These are phyloP conservation scores for Ophiorrhiza pumila DNA, from an alignment of 257 asterid genomes.

Conservation along the genomic window DNA sequence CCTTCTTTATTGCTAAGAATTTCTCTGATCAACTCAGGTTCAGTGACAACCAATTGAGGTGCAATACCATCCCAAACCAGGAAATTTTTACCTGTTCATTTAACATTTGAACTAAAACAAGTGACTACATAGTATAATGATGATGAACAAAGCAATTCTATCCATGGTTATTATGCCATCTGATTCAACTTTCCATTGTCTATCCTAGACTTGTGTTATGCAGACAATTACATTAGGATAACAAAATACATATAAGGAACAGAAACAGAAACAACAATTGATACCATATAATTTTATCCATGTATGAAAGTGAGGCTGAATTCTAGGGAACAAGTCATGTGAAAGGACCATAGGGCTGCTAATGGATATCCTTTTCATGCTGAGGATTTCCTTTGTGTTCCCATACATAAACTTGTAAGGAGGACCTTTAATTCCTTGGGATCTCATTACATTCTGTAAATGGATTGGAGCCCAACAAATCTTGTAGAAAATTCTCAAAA, in stretches of 20 bases:
- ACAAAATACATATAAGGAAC: neutral
- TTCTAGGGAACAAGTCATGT: slow-evolving; percentile 44
- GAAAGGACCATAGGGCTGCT: slow-evolving; percentile 36
- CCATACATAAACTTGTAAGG: slow-evolving; percentile 49
- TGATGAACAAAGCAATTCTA: too few species aligned
- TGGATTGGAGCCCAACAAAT: slow-evolving; percentile 44
- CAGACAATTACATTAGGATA: neutral
- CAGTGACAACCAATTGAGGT: slow-evolving; percentile 46
- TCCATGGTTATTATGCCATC: neutral
- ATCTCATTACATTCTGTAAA: slow-evolving; percentile 25
- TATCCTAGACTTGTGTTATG: neutral
- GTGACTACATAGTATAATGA: too few species aligned
- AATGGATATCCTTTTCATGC: slow-evolving; percentile 25
- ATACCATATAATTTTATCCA: slow-evolving; percentile 57
- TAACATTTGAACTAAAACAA: neutral
- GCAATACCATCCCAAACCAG: slow-evolving; percentile 41
- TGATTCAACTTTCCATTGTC: neutral
- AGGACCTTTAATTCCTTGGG: slow-evolving; percentile 57
- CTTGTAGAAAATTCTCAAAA: slow-evolving; percentile 20
- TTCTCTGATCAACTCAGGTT: slow-evolving; percentile 49
- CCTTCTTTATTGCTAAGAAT: slow-evolving; percentile 42
- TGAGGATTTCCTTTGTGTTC: slow-evolving; percentile 40
- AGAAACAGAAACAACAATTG: neutral
- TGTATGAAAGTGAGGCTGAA: slow-evolving; percentile 48
- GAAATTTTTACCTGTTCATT: slow-evolving; percentile 41